A percentile compares a stretch with the other conserved stretches of the same genome.
Conservation (phyloP, 352 stramenopile genomes). For the Phytophthora nicotianae region DNA sequence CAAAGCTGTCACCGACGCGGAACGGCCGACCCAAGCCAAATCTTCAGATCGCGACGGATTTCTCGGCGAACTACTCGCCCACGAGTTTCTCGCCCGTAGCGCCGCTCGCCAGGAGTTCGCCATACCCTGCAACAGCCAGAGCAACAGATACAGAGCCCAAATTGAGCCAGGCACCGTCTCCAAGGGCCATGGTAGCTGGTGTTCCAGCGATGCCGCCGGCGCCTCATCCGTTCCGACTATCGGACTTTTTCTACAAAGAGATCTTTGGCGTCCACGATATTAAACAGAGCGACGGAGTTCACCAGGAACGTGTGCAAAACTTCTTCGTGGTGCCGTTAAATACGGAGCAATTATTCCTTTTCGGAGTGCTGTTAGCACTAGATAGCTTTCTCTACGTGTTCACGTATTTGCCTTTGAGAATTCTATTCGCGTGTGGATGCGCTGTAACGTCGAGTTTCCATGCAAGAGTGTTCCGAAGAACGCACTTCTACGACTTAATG, state of each 20-base stretch:
- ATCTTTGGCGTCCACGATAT: conserved; percentile 87
- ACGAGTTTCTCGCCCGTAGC: conserved; percentile 33
- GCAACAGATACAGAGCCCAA: conserved; percentile 13
- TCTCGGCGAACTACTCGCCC: conserved; percentile 19
- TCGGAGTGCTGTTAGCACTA: conserved; percentile 94
- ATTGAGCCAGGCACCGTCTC: conserved; percentile 1
- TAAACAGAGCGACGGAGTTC: conserved; percentile 71
- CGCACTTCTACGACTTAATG: conserved; percentile 93
- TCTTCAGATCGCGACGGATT: conserved; percentile 45
- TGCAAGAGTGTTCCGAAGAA: conserved; percentile 78
- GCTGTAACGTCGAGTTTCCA: conserved; percentile 79
- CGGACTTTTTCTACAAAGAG: conserved; percentile 87
- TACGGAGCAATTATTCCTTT: conserved; percentile 90
- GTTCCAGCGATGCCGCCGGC: conserved; percentile 23
- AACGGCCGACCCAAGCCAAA: conserved; percentile 23
- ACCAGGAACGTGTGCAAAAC: conserved; percentile 84
- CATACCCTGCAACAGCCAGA: conserved; percentile 28
- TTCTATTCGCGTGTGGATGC: conserved; percentile 83
- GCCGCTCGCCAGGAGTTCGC: conserved; percentile 28
- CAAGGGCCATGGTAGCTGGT: conserved; percentile 4
- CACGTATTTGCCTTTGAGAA: conserved; percentile 94
- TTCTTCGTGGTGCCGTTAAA: conserved; percentile 79
- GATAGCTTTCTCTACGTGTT: conserved; percentile 98
- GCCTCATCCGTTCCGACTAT: conserved; percentile 61
- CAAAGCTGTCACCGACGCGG: conserved; percentile 1